Evolutionary conservation across 108 stramenopile species (phyloP).

Genomic region (Fragilaria crotonensis): DNA sequence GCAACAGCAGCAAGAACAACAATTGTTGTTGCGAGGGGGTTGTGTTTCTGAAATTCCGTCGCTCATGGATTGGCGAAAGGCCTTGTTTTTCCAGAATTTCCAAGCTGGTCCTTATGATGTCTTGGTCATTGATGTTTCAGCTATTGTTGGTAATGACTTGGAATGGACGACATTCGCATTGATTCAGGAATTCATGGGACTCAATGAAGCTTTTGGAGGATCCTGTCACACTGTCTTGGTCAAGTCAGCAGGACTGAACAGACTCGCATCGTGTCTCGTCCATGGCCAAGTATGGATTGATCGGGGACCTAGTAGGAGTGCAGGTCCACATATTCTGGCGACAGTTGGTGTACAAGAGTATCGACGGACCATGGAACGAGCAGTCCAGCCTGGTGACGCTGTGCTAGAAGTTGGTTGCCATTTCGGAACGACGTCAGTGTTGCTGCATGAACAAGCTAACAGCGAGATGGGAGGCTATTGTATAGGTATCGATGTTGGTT

Average conservation of each 20-base stretch:
- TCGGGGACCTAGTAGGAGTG: background rate
- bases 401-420: slow-evolving; percentile 48
- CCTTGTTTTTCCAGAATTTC: slow-evolving; percentile 16
- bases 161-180: slow-evolving; percentile 30
- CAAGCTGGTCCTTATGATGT: slow-evolving; percentile 15
- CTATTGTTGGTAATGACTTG: slow-evolving; percentile 42
- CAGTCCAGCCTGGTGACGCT: slow-evolving; percentile 19
- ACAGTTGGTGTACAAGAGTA: slow-evolving; percentile 49
- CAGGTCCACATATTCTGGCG: slow-evolving; percentile 13
- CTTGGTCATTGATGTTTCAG: slow-evolving; percentile 38
- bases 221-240: slow-evolving; percentile 18
- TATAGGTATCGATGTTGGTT: slow-evolving; percentile 44
- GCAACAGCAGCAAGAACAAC: slow-evolving; percentile 6
- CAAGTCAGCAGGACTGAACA: slow-evolving; percentile 29
- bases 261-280: slow-evolving; percentile 15
- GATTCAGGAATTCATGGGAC: slow-evolving; percentile 31
- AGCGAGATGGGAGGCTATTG: slow-evolving; percentile 11
- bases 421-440: slow-evolving; percentile 31
- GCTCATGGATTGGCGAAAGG: slow-evolving; percentile 26
- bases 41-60: slow-evolving; percentile 29
- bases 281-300: slow-evolving; percentile 14
- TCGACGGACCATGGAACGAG: slow-evolving; percentile 26
- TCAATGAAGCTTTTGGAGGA: slow-evolving; percentile 14
- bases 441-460: slow-evolving; percentile 19
- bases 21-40: slow-evolving; percentile 13